Evolutionary conservation across 164 flowering plant species (phyloP).

Genomic region (Tinospora cordifolia): DNA sequence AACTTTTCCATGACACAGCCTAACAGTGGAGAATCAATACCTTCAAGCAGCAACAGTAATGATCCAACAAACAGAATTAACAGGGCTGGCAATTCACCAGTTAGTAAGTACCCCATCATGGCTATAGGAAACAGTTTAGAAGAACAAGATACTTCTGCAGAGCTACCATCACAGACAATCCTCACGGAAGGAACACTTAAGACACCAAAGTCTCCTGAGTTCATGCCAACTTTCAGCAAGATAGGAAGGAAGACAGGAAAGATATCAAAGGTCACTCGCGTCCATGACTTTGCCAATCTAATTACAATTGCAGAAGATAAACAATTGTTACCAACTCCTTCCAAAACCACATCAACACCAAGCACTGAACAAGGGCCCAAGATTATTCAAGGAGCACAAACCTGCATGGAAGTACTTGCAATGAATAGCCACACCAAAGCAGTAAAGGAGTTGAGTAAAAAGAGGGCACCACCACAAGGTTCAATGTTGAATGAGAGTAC

Average conservation of each 20-base stretch:
- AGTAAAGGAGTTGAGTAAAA: slow-evolving; percentile 36
- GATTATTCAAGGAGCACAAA: slow-evolving; percentile 12
- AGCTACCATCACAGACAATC: no score
- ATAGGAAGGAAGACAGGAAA: slow-evolving; percentile 23
- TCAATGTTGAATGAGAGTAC: slow-evolving; percentile 11
- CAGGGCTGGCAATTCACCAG: no score
- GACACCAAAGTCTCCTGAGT: slow-evolving; percentile 15
- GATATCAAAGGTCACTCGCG: slow-evolving; percentile 32
- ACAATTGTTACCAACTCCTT: slow-evolving; percentile 13
- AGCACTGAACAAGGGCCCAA: slow-evolving; percentile 12
- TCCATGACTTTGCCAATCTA: slow-evolving; percentile 26
- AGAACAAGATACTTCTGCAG: no score
- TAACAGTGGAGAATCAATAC: neutral
- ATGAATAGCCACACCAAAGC: slow-evolving; percentile 22
- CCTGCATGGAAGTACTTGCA: slow-evolving; percentile 30
- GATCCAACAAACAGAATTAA: neutral
- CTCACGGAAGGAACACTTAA: neutral
- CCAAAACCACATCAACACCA: no score
- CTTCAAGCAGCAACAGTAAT: no score
- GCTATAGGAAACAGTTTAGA: no score
- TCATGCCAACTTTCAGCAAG: slow-evolving; percentile 10
- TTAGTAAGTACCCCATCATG: no score
- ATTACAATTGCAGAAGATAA: slow-evolving; percentile 16
- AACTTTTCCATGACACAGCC: no score
- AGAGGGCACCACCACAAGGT: slow-evolving; percentile 7